Conservation (phyloP, 208 protist species). For the Plasmodiophora brassicae region DNA sequence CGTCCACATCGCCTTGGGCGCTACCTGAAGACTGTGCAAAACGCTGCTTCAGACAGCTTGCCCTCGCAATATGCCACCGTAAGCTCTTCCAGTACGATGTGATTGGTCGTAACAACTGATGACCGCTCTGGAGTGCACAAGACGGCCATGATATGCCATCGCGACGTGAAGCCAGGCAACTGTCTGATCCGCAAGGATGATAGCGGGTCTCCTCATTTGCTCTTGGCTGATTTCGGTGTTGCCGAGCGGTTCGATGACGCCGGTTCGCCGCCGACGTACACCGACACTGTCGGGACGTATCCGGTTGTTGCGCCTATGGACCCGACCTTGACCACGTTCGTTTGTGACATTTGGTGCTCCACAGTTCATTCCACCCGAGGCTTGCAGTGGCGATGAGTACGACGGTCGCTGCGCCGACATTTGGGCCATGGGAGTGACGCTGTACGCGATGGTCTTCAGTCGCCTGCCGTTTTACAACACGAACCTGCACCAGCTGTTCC, state of each 20-base stretch:
- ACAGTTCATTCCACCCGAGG: constrained; percentile 16
- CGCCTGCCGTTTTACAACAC: not conserved
- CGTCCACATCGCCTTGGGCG: not conserved
- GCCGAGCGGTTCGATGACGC: too few species aligned
- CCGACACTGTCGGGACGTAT: not conserved
- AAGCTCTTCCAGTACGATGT: not conserved
- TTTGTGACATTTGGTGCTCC: not conserved
- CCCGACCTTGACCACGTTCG: not conserved
- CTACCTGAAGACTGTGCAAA: not conserved
- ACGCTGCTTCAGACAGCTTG: not conserved
- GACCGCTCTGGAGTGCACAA: not conserved
- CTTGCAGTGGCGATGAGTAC: not conserved
- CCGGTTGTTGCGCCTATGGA: not conserved
- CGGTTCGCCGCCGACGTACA: not conserved
- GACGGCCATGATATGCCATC: not conserved
- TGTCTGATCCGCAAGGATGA: not conserved
- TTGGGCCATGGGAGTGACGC: constrained; percentile 22
- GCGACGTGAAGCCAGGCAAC: not conserved
- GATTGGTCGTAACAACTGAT: not conserved
- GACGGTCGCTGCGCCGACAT: constrained; percentile 3
- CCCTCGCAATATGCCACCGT: not conserved
- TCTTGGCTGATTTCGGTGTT: not conserved
- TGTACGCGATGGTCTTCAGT: not conserved
- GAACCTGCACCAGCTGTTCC: not conserved
- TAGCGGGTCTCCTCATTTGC: not conserved